Evolutionary conservation across 768 basidiomycete species (phyloP), one percentile per base, ranked within the genome.

Genomic region (Termitomyces sp.): DNA sequence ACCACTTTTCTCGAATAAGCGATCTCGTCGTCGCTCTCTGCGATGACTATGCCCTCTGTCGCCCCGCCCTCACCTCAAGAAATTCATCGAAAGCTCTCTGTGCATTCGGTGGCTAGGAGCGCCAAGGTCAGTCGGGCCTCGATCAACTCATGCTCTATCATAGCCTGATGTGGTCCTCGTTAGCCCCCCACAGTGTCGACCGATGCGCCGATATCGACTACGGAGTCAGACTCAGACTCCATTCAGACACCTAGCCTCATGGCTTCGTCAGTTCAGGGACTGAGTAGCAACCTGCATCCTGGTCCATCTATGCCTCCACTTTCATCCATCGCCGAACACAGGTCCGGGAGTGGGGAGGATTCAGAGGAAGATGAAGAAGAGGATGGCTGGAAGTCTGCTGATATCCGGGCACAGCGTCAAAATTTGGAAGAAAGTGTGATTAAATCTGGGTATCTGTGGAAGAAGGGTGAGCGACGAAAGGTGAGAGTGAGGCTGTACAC

Each of bases 401-500:
- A 78, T 63, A 68, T 71, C 45, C 71, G 71, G 48, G 74, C 68
- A 48, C 71, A 67, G 28, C 69, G 74, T 44, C 78, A 76, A 55
- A 76, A 78, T 55, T 3, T 75, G 12, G 85, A 85, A 56, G 87
- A 87, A 66, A 82, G 78, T 48, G 85, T 91, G 42, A 79, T 96
- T 68, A 96, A 94, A 73, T 83, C 89, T 23, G 97, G 96, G 1
- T 98, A 97, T 75, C 75, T 98, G 51, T 90, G 87, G 84, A 99
- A 99, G 83, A 98, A 98, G 78, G 96, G 96, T 63, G 93, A 97
- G 72, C 82, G 94, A 56, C 78, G 97, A 71, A 98, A 98, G 89
- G 96, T 96, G 41, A 40, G 30, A 61, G 56, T 80, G 70, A 33
- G 43, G 30, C 19, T 53, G 30, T 57, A 11, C 3, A 40, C 37